phyloP scores from a whole-genome alignment of 257 asterid genomes.

The Scutellaria barbata region DNA sequence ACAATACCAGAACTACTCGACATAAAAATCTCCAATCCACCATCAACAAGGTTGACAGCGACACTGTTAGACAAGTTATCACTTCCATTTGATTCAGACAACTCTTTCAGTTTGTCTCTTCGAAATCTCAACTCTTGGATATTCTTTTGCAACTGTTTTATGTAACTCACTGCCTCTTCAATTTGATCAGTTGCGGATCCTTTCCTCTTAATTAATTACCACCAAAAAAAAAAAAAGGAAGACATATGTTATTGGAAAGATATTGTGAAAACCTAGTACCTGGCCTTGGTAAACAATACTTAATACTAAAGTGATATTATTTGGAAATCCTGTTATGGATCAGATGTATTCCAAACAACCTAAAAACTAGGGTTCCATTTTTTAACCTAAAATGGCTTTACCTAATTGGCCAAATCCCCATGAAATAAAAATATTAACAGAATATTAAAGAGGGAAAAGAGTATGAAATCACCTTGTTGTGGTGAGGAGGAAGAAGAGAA shows the following conservation, averaged over 20 bases:
- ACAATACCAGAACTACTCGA: slow-evolving; percentile 29
- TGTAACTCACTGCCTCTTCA: slow-evolving; percentile 53
- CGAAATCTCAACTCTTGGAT: slow-evolving; percentile 38
- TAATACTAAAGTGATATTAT: too few species aligned
- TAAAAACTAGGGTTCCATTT: not conserved
- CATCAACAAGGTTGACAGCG: slow-evolving; percentile 36
- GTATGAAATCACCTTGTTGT: slow-evolving; percentile 29
- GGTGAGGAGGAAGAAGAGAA: slow-evolving; percentile 48
- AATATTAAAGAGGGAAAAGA: not conserved
- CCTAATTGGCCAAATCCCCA: not conserved
- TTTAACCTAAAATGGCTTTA: not conserved
- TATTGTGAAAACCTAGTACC: not conserved
- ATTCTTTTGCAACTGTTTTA: slow-evolving; percentile 35
- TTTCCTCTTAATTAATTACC: slow-evolving; percentile 48
- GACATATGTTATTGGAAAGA: not conserved
- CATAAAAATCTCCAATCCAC: slow-evolving; percentile 53
- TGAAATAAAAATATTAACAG: too few species aligned
- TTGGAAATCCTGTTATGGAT: not conserved
- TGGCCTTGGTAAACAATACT: not conserved
- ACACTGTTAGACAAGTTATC: slow-evolving; percentile 10
- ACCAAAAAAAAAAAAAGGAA: not conserved
- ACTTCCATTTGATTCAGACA: not conserved
- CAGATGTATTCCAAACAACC: too few species aligned
- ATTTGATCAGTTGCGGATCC: slow-evolving; percentile 58
- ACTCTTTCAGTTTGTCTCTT: slow-evolving; percentile 40